Evolutionary conservation across 257 asterid genomes (phyloP), one percentile per base, ranked within the genome.

Genomic region (Eustoma russellianum): DNA sequence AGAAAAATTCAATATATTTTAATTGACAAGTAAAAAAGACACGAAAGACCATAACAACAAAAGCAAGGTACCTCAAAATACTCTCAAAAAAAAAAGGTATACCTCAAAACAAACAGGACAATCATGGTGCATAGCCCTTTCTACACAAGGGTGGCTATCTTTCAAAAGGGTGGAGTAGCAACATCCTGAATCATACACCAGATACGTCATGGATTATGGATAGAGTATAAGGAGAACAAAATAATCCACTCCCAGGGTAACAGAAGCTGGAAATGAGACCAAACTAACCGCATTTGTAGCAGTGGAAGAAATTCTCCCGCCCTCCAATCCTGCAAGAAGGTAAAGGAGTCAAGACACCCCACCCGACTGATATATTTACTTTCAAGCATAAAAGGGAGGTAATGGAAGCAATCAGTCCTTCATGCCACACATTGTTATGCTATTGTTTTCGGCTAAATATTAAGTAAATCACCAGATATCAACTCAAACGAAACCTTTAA

Each of bases 61-160:
- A 7, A 7, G 43, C 43, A 12, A 11, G 11, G 7, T 19, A 13
- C 16, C n/a, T 17, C n/a, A n/a, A n/a, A n/a, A n/a, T n/a, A n/a
- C n/a, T n/a, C n/a, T n/a, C n/a, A n/a, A 40, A 4, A 16, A 17
- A 55, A 17, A 19, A 40, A 24, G 33, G 14, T 40, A 46, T 63
- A 87, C 96, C 94, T 88, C 96, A 61, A 79, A 84, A 70, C 96
- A 88, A 64, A 88, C 80, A 16, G 96, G 96, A 58, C 95, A 88
- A 63, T 84, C 96, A 52, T 88, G 96, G 63, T 88, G 96, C 96
- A 88, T 84, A 47, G 96, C 96, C 11, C 95, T 81, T 79, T 88
- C 96, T 40, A 88, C 73, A 34, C 96, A 86, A 2, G 93, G 85
- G 59, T 84, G 96, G 54, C 82, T 64, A 63, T 76, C 56, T 69